These are phyloP conservation scores for Dendrobium catenatum DNA, from an alignment of 106 monocot genomes.

Conservation along the genomic window DNA sequence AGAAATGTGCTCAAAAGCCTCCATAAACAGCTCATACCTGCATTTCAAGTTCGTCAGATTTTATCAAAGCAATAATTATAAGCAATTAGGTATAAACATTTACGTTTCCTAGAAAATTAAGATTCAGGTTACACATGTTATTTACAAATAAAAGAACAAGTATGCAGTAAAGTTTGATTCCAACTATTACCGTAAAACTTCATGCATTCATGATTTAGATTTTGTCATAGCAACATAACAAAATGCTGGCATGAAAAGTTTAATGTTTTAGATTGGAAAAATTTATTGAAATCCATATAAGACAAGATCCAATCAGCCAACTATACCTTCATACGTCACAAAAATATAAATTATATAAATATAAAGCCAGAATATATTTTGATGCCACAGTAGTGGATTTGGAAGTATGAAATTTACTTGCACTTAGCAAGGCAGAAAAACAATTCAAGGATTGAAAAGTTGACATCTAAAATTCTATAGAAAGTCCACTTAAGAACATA, in stretches of 20 bases:
- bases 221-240: neutral
- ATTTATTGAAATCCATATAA: neutral
- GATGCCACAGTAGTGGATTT: neutral
- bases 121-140: neutral
- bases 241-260: neutral
- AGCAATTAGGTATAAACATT: neutral
- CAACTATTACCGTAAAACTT: neutral
- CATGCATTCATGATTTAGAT: neutral
- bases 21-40: slow-evolving; percentile 92
- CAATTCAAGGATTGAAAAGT: neutral
- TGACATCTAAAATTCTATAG: neutral
- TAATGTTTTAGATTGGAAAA: neutral
- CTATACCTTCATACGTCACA: neutral
- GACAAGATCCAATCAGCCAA: neutral
- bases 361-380: neutral
- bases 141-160: neutral
- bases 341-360: neutral
- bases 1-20: slow-evolving; percentile 93
- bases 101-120: neutral
- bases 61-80: neutral
- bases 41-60: neutral
- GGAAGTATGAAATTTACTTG: neutral
- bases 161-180: neutral
- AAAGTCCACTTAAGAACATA: neutral
- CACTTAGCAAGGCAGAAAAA: neutral